These are phyloP conservation scores for Eutrema heterophyllum DNA, from an alignment of 345 rosid genomes.

Conservation along the genomic window DNA sequence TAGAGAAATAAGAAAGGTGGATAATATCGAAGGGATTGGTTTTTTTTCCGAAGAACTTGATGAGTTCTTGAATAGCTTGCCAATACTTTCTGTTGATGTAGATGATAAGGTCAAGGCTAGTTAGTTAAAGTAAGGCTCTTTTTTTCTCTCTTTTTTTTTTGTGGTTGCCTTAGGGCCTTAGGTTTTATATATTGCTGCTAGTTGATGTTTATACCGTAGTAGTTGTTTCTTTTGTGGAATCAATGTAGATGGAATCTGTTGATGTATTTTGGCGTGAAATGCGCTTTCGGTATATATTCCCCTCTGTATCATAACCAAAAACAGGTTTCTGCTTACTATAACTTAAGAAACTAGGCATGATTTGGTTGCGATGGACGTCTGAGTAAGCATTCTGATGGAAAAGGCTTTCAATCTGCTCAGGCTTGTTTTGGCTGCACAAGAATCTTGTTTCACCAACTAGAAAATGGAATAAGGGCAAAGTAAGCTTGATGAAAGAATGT, in stretches of 20 bases:
- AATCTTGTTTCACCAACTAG: background rate
- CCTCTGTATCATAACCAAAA: background rate
- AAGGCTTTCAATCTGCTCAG: background rate
- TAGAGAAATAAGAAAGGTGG: slow-evolving; percentile 40
- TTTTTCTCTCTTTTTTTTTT: slow-evolving; percentile 10
- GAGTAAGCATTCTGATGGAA: background rate
- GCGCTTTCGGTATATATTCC: background rate
- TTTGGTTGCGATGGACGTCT: background rate
- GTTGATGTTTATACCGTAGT: slow-evolving; percentile 18
- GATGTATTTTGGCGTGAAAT: background rate
- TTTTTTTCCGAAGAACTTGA: slow-evolving; percentile 82
- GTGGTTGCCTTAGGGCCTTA: slow-evolving; percentile 16
- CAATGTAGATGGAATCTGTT: slow-evolving; percentile 9
- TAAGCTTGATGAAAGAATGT: background rate
- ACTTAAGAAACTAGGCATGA: background rate
- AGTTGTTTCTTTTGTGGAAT: slow-evolving; percentile 1
- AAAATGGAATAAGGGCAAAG: background rate
- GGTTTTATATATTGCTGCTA: slow-evolving; percentile 20
- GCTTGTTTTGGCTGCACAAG: background rate
- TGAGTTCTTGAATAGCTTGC: slow-evolving; percentile 71
- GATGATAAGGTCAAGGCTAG: slow-evolving; percentile 63
- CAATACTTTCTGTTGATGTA: slow-evolving; percentile 55
- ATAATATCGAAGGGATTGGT: slow-evolving; percentile 56
- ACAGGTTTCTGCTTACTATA: background rate
- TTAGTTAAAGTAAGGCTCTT: slow-evolving; percentile 34